These are phyloP conservation scores for Arthrinium puccinioides DNA, from an alignment of 2,329 filamentous ascomycete genomes.

Conservation along the genomic window DNA sequence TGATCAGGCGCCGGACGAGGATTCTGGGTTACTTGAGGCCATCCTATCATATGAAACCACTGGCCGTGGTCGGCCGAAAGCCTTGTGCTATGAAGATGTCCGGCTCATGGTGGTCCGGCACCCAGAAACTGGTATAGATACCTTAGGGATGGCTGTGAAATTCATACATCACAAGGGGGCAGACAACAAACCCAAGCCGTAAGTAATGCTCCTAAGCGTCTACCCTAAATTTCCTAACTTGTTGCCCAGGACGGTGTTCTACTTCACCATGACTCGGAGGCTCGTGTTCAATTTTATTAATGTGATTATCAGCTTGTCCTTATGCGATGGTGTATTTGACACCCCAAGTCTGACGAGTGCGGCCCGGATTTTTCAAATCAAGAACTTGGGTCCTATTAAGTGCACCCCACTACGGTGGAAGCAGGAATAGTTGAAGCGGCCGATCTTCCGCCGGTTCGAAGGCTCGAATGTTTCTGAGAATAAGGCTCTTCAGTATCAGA, in stretches of 20 bases:
- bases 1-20: slow-evolving; percentile 11
- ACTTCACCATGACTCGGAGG: slow-evolving; percentile 16
- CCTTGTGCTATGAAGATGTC: slow-evolving; percentile 23
- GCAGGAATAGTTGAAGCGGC: slow-evolving; percentile 1
- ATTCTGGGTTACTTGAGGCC: slow-evolving; percentile 14
- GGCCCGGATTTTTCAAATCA: slow-evolving; percentile 10
- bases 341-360: slow-evolving; percentile 13
- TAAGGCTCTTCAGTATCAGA: slow-evolving; percentile 16
- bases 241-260: slow-evolving; percentile 19
- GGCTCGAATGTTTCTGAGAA: neutral
- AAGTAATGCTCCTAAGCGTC: slow-evolving; percentile 1
- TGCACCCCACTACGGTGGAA: neutral
- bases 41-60: slow-evolving; percentile 12
- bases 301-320: slow-evolving; percentile 16
- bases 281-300: slow-evolving; percentile 18
- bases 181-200: slow-evolving; percentile 22
- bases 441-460: neutral
- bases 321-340: slow-evolving; percentile 17
- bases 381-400: neutral
- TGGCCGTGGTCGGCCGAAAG: slow-evolving; percentile 15
- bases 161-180: slow-evolving; percentile 22
- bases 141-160: slow-evolving; percentile 20
- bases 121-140: slow-evolving; percentile 10
- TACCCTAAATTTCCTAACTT: slow-evolving; percentile 4
- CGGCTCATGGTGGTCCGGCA: slow-evolving; percentile 20